phyloP scores from a whole-genome alignment of 2,329 filamentous ascomycete species.

The Neonectria magnoliae region DNA sequence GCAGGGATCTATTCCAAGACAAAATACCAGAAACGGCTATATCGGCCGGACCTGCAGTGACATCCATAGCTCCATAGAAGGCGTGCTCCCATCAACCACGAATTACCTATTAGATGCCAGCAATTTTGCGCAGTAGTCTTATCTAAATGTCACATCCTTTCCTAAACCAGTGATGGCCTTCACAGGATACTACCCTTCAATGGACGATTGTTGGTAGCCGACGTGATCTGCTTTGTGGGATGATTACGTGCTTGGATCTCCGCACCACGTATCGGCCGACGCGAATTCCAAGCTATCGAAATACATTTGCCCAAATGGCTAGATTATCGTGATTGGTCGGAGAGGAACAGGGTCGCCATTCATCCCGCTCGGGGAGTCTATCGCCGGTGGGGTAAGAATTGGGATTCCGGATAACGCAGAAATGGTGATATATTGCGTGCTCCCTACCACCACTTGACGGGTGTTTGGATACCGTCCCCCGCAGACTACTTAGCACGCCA shows the following conservation, averaged over 20 bases:
- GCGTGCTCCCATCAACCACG: neutral
- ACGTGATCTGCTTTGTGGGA: neutral
- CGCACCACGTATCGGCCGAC: neutral
- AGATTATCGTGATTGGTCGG: neutral
- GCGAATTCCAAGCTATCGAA: neutral
- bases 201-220: neutral
- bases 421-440: neutral
- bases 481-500: neutral
- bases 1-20: neutral
- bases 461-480: neutral
- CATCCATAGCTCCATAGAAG: neutral
- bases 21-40: neutral
- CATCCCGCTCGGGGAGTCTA: neutral
- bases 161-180: neutral
- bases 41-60: neutral
- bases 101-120: neutral
- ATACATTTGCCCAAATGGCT: neutral
- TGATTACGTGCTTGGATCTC: conserved; percentile 5
- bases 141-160: neutral
- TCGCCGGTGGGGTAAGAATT: neutral
- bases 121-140: neutral
- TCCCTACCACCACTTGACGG: neutral
- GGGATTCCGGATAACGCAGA: neutral
- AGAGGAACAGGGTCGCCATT: neutral
- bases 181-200: neutral